Evolutionary conservation across 768 basidiomycete genomes (phyloP).

Genomic region (Sutorius australiensis): DNA sequence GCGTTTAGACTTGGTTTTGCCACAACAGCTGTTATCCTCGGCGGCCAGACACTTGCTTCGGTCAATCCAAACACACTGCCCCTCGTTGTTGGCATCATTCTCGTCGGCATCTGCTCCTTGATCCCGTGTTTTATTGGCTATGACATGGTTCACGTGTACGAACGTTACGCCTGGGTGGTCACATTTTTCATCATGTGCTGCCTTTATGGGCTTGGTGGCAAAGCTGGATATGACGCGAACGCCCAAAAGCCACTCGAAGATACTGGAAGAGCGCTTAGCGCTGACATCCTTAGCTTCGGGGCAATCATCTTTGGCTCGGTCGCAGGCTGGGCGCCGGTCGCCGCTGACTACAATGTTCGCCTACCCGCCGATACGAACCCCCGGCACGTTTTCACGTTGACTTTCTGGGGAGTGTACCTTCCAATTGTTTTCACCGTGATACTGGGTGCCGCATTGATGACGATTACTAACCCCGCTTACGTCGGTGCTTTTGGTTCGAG

Average conservation of each 20-base stretch:
- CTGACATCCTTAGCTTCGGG: conserved; percentile 50
- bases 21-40: conserved; percentile 47
- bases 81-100: conserved; percentile 46
- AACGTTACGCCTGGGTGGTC: conserved; percentile 55
- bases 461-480: conserved; percentile 39
- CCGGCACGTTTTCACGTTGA: conserved; percentile 44
- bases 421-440: conserved; percentile 38
- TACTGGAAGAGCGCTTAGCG: conserved; percentile 40
- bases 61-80: conserved; percentile 43
- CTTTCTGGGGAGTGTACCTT: conserved; percentile 49
- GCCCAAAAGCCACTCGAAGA: conserved; percentile 43
- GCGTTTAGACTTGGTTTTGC: conserved; percentile 44
- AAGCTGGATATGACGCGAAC: conserved; percentile 43
- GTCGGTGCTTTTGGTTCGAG: conserved; percentile 35
- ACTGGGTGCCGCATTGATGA: conserved; percentile 40
- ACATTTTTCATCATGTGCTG: conserved; percentile 45
- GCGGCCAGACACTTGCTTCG: conserved; percentile 48
- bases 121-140: conserved; percentile 48
- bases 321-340: conserved; percentile 49
- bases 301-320: conserved; percentile 48
- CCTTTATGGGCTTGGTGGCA: conserved; percentile 47
- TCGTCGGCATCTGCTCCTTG: conserved; percentile 40
- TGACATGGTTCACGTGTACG: conserved; percentile 45
- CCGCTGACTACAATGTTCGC: conserved; percentile 53
- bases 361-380: conserved; percentile 42